Base-by-base conservation (phyloP, 768 basidiomycete species). In the Lactifluus hygrophoroides region DNA sequence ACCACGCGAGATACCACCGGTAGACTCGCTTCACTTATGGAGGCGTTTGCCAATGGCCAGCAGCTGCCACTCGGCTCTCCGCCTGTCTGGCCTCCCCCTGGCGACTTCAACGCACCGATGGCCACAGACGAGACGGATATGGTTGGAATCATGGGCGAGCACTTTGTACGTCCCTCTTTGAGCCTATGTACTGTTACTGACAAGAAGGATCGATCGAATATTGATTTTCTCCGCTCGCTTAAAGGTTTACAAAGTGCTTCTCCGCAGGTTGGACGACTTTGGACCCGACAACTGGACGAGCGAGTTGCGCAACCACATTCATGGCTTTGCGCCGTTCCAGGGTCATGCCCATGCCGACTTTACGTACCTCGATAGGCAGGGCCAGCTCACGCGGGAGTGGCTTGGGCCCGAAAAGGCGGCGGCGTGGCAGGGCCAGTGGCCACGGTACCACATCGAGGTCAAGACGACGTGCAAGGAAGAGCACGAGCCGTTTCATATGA, bases 371-470 rank as follows among this genome's bases (percentile, higher is more conserved):
- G 69, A 70, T 38, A 30, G 28, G 7, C 28, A 51, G 1, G 69
- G 69, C n/a, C 35, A 50, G 2, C 48, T 70, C 25, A 70, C 69
- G 8, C 56, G 52, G 16, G 19, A 28, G 9, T 51, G 65, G 49
- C 64, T 60, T 21, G 65, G 68, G 3, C 37, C 54, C 5, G 59
- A 58, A 46, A 54, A 56, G 34, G 50, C 27, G 17, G 30, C 62
- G 1, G 11, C 8, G n/a, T 69, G 67, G n/a, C 54, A 53, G 1
- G 62, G 47, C 16, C 56, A 35, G 10, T 66, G 68, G 66, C 69
- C 69, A 8, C 59, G 44, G 25, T 70, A 67, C 51, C 58, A 70
- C 44, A 57, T 70, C 21, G 69, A 70, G 53, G 68, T 70, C 49
- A 70, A 70, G 58, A 51, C 69, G 3, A 67, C 69, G 27, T 52